phyloP scores from a whole-genome alignment of 139 green algal genomes.

The Monoraphidium neglectum region DNA sequence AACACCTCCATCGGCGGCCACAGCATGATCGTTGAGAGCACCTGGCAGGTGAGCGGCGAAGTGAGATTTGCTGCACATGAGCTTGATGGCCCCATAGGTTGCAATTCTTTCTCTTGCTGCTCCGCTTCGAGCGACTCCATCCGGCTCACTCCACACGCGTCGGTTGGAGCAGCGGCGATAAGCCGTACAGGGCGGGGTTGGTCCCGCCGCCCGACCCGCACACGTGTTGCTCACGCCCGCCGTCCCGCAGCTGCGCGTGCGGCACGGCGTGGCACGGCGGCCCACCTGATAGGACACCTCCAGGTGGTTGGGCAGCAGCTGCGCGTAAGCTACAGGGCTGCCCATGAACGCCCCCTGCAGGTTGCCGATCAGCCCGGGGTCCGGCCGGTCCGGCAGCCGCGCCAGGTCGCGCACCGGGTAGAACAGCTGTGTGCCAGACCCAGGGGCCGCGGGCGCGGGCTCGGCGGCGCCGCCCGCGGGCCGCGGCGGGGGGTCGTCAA shows the following conservation, averaged over 20 bases:
- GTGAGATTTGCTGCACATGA: slow-evolving; percentile 3
- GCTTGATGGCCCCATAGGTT: background rate
- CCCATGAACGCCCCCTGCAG: slow-evolving; percentile 10
- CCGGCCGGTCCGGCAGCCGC: slow-evolving; percentile 14
- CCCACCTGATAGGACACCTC: slow-evolving; percentile 25
- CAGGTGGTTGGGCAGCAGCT: slow-evolving; percentile 34
- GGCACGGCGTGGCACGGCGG: background rate
- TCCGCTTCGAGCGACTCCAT: no score
- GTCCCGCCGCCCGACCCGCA: no score
- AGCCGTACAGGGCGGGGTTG: no score
- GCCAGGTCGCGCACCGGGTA: slow-evolving; percentile 28
- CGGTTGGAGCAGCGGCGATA: no score
- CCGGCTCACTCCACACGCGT: no score
- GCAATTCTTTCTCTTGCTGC: no score
- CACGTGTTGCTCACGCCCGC: background rate
- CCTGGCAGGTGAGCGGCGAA: no score
- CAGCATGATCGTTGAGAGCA: no score
- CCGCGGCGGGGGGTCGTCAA: slow-evolving; percentile 14
- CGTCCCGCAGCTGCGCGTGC: background rate
- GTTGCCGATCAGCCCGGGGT: slow-evolving; percentile 10
- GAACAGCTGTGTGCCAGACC: slow-evolving; percentile 40
- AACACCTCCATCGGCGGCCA: slow-evolving; percentile 31
- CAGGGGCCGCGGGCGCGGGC: background rate
- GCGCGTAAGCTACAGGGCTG: slow-evolving; percentile 3
- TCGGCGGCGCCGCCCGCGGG: background rate